Percentiles rank a stretch among this genome's conserved stretches.
Evolutionary conservation across 371 early-diverging fungal genomes (phyloP).

Genomic region (Rhizopus delemar): DNA sequence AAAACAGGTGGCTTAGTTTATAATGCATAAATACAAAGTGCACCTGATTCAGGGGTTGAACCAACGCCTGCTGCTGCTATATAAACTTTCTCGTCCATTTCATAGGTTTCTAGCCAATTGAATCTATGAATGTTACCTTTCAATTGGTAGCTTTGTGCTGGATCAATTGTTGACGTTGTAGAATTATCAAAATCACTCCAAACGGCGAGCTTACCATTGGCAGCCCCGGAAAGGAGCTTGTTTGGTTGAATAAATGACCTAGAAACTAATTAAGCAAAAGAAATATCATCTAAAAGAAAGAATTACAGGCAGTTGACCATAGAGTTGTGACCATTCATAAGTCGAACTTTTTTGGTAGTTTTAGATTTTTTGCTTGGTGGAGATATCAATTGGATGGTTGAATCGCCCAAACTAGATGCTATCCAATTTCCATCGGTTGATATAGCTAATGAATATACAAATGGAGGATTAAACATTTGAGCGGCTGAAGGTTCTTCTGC

Average conservation of each 20-base stretch:
- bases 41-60: conserved; percentile 14
- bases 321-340: conserved; percentile 37
- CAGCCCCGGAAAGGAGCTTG: conserved; percentile 24
- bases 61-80: conserved; percentile 29
- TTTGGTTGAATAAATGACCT: conserved; percentile 19
- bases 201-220: conserved; percentile 25
- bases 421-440: conserved; percentile 38
- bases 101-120: conserved; percentile 18
- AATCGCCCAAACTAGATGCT: conserved; percentile 49
- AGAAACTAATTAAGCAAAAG: no score
- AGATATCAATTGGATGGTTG: conserved; percentile 33
- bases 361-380: conserved; percentile 22
- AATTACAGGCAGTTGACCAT: conserved; percentile 47
- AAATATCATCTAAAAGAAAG: background rate
- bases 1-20: conserved; percentile 15
- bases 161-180: background rate
- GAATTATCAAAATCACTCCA: conserved; percentile 13
- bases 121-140: conserved; percentile 17
- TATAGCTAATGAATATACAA: conserved; percentile 39
- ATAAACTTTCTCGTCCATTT: background rate
- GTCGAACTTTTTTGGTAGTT: conserved; percentile 12
- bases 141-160: conserved; percentile 10
- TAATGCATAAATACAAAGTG: conserved; percentile 23
- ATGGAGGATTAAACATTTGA: conserved; percentile 56
- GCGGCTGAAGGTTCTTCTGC: conserved; percentile 30